Base-by-base conservation (phyloP, 179 eudicot genomes). In the Camellia oleifera region DNA sequence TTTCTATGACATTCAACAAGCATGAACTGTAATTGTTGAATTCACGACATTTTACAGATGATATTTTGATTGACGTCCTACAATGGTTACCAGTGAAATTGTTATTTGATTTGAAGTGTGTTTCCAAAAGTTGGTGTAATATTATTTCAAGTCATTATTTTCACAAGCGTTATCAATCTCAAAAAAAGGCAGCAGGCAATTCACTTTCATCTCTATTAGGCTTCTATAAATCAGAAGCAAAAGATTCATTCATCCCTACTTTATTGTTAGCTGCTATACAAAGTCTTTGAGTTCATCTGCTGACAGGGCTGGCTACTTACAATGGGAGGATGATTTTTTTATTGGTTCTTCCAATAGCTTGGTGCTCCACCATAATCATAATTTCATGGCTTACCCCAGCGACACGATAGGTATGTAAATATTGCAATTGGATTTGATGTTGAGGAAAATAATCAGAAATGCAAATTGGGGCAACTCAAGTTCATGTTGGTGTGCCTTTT, bases 291-390 rank as follows among this genome's bases (percentile, higher is more conserved):
- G 4, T 0, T 23, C 12, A 17, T 64, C 69, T 23, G 23, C 9
- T 23, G 3, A 64, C 15, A 5, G 12, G 13, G 3, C 8, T 23
- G 3, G 32, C 2, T 11, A 1, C 40, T 7, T 7, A 11, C 3
- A 64, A 7, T 7, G 3, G 3, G 9, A 18, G 8, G 42, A 13
- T 23, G 69, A 23, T 64, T 23, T 9, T 1, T 64, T 23, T 12
- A 64, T 64, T 8, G 69, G 14, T 64, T 64, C 69, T 64, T 64
- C 69, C 42, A 23, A 64, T 64, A 44, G 69, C 69, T 64, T 64
- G 42, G 23, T 64, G 69, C 69, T 64, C 69, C 18, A 5, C 69
- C 40, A 64, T 64, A 23, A 23, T 32, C 42, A 23, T 3, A 5
- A 15, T 64, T 64, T 23, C 12, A 20, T 8, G 69, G 42, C 11